Percentiles rank a stretch among this genome's conserved stretches.
phyloP scores from a whole-genome alignment of 495 filamentous ascomycete genomes.

The Xylaria venustula region DNA sequence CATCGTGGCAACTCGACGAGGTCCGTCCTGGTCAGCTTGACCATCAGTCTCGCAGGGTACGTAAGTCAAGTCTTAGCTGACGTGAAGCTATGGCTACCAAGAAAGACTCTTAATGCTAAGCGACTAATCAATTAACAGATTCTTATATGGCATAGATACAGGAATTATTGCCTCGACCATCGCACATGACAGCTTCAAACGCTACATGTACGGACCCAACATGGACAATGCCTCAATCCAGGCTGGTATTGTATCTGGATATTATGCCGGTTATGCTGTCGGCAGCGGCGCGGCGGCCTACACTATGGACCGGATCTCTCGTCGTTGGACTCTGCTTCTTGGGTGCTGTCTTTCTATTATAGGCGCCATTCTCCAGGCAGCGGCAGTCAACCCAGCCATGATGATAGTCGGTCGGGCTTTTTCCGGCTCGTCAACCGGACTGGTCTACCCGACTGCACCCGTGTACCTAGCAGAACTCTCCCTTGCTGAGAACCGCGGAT shows the following conservation, averaged over 20 bases:
- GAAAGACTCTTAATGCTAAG: not conserved
- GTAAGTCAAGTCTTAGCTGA: not conserved
- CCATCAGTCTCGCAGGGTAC: conserved; percentile 7
- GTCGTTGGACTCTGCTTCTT: conserved; percentile 25
- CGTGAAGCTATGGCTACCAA: not conserved
- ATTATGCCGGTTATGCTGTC: conserved; percentile 29
- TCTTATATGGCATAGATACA: conserved; percentile 19
- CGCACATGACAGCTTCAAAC: conserved; percentile 28
- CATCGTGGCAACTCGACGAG: conserved; percentile 1
- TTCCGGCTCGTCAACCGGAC: conserved; percentile 31
- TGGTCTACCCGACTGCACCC: conserved; percentile 26
- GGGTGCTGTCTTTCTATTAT: conserved; percentile 3
- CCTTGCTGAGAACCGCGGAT: conserved; percentile 14
- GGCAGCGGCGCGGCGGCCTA: conserved; percentile 27
- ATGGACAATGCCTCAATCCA: conserved; percentile 18
- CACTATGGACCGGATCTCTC: conserved; percentile 23
- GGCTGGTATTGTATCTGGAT: conserved; percentile 34
- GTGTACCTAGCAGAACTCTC: conserved; percentile 22
- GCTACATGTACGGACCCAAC: conserved; percentile 23
- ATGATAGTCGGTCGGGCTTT: conserved; percentile 36
- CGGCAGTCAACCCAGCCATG: conserved; percentile 31
- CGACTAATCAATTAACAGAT: conserved; percentile 7
- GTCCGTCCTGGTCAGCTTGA: not conserved
- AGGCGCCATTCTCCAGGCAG: conserved; percentile 19
- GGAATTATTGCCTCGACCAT: conserved; percentile 34